Evolutionary conservation across 257 asterid species (phyloP).

Genomic region (Agastache rugosa): DNA sequence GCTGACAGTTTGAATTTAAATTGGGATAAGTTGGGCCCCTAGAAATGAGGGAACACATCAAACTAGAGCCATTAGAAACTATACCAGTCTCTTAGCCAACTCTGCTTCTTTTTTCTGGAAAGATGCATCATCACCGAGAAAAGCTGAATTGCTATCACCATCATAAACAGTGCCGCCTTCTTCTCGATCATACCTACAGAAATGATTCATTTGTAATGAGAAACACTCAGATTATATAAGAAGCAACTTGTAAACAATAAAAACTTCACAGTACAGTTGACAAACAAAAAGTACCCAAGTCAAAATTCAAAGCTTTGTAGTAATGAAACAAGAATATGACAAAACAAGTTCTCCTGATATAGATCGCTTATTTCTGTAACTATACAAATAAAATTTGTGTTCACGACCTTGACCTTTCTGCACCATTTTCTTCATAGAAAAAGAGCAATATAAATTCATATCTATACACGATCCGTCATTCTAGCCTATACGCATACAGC

Average conservation of each 20-base stretch:
- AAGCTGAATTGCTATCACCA: conserved; percentile 68
- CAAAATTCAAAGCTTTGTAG: neutral
- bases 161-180: conserved; percentile 82
- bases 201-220: conserved; percentile 24
- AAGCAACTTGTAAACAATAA: conserved; percentile 10
- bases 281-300: neutral
- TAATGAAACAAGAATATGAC: conserved; percentile 15
- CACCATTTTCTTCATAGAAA: conserved; percentile 25
- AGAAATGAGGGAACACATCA: conserved; percentile 7
- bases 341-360: neutral
- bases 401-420: conserved; percentile 7
- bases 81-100: conserved; percentile 84
- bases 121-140: conserved; percentile 93
- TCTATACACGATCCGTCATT: neutral
- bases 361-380: neutral
- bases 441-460: conserved; percentile 11
- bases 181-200: conserved; percentile 89
- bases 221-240: neutral
- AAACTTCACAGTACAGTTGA: neutral
- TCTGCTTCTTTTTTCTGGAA: conserved; percentile 91
- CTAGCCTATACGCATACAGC: neutral
- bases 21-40: neutral
- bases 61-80: conserved; percentile 27
- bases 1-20: neutral
- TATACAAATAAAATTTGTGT: neutral